Conservation (phyloP, 345 rosid species). For the Eutrema japonicum region DNA sequence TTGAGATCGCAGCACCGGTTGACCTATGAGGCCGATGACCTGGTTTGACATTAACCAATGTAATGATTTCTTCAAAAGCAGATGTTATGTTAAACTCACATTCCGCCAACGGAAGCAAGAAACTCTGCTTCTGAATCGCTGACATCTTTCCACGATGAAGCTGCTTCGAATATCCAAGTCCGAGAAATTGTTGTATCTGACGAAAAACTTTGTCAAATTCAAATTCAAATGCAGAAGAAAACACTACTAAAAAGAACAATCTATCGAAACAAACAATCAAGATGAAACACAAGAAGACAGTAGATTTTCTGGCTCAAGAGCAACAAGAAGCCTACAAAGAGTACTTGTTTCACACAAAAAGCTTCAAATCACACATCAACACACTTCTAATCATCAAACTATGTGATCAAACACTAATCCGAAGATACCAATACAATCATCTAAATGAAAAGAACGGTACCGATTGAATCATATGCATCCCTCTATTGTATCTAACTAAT, state of each 20-base stretch:
- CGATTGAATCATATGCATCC: constrained; percentile 8
- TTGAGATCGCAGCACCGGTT: constrained; percentile 83
- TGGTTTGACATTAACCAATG: constrained; percentile 40
- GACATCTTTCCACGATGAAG: constrained; percentile 60
- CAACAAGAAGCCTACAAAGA: constrained; percentile 3
- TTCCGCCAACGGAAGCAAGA: constrained; percentile 71
- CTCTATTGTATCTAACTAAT: constrained; percentile 3
- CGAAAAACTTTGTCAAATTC: constrained; percentile 1
- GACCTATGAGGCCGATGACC: constrained; percentile 86
- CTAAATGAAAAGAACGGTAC: background rate
- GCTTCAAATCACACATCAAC: constrained; percentile 10
- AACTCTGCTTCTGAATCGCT: constrained; percentile 69
- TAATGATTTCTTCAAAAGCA: constrained; percentile 76
- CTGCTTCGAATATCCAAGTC: constrained; percentile 52
- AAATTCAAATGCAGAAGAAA: background rate
- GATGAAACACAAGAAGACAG: background rate
- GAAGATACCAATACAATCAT: constrained; percentile 1
- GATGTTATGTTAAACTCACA: constrained; percentile 79
- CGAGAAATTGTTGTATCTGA: constrained; percentile 72
- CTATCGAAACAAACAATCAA: constrained; percentile 3
- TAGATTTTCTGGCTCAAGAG: background rate
- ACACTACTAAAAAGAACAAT: constrained; percentile 14
- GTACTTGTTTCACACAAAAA: constrained; percentile 12
- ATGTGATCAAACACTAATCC: background rate
- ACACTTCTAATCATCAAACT: constrained; percentile 17